Percentiles rank a stretch among this genome's conserved stretches.
These are phyloP conservation scores for Colletotrichum sp. DNA, from an alignment of 2,329 filamentous ascomycete genomes.

Conservation along the genomic window DNA sequence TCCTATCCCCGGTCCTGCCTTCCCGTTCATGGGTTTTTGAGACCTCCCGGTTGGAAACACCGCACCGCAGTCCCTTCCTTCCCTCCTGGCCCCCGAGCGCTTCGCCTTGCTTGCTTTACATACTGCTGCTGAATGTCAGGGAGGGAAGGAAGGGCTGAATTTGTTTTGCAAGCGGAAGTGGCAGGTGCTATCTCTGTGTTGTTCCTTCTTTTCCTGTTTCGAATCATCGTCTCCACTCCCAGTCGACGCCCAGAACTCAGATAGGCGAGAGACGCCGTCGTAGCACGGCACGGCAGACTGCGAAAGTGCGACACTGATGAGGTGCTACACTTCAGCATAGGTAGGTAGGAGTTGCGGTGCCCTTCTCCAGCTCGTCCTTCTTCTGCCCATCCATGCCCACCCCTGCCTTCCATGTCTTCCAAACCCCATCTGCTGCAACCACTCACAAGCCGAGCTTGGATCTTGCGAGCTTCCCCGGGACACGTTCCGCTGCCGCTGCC, in stretches of 20 bases:
- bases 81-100: background rate
- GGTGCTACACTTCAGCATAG: background rate
- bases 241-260: background rate
- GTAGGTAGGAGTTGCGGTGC: background rate
- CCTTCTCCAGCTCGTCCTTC: background rate
- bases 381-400: background rate
- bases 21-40: background rate
- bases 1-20: background rate
- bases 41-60: background rate
- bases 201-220: slow-evolving; percentile 14
- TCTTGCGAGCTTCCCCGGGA: background rate
- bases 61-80: background rate
- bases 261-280: slow-evolving; percentile 6
- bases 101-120: background rate
- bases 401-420: background rate
- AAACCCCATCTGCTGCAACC: background rate
- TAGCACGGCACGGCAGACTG: background rate
- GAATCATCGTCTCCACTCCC: slow-evolving; percentile 1
- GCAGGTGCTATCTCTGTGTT: background rate
- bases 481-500: background rate
- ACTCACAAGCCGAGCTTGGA: background rate
- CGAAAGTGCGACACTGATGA: background rate
- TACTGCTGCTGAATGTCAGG: background rate
- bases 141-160: background rate
- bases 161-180: background rate